Evolutionary conservation across 2,329 filamentous ascomycete species (phyloP), one percentile per base, ranked within the genome.

Genomic region (Mollisiaceae sp.): DNA sequence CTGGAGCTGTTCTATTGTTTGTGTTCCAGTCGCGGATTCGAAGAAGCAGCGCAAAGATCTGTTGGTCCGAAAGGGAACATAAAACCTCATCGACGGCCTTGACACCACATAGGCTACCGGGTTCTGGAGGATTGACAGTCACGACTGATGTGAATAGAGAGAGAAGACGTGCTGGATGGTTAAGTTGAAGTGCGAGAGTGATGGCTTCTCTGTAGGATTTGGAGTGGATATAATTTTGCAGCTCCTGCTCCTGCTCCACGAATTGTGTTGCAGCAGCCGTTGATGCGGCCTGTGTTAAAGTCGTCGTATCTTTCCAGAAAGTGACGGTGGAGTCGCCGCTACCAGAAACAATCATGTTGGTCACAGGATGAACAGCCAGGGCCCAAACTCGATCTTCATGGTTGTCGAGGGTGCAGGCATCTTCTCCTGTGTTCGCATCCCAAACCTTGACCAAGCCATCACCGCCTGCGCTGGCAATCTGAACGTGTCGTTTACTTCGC

Each of bases 321-420:
- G 93, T 96, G 43, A 99, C 87, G 0, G 93, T 94, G 39, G 93
- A 94, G 78, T 99, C 95, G 60, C 91, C 94, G 65, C 92, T 94
- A 41, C 94, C 95, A 8, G 95, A 98, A 41, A 96, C 90, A 60
- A 99, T 86, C 59, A 89, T 89, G 73, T 94, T 87, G 11, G 83
- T 86, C 52, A 83, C 75, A 55, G 90, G 84, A 76, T 94, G 85
- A 12, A 92, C 87, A 4, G 92, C 87, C 20, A 98, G 82, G 0
- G 93, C 93, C 94, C 94, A 97, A 0, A 98, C 94, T 64, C 95
- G 88, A 79, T 99, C 95, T 73, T 93, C 93, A 78, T 99, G 95
- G 79, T 98, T 98, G 79, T 99, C 95, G 4, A 99, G 85, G 0
- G 95, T 99, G 70, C 91, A 91, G 71, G 94, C 92, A 2, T 89